A percentile compares a stretch with the other conserved stretches of the same genome.
Conservation (phyloP, 2,329 filamentous ascomycete genomes). For the Exophiala phaeomuriformis region DNA sequence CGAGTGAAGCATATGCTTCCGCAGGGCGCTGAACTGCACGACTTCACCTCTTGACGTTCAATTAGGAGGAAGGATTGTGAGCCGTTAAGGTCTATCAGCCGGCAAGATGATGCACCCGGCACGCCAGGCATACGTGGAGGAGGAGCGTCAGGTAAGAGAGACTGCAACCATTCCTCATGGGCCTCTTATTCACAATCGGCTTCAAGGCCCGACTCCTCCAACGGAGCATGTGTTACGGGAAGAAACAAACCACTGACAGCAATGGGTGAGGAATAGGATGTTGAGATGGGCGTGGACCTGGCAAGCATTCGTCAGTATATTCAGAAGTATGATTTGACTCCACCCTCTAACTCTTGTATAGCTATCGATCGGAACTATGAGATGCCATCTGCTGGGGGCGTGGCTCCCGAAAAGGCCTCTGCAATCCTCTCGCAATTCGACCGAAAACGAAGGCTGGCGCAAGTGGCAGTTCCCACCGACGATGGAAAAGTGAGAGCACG, state of each 20-base stretch:
- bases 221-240: conserved; percentile 2
- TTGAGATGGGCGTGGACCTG: conserved; percentile 54
- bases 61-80: too few species aligned
- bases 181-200: conserved; percentile 19
- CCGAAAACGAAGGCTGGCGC: conserved; percentile 79
- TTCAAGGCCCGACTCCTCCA: conserved; percentile 22
- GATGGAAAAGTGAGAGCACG: conserved; percentile 75
- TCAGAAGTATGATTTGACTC: background rate
- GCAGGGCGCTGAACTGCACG: background rate
- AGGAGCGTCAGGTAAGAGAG: conserved; percentile 60
- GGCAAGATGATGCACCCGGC: conserved; percentile 67
- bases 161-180: background rate
- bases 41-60: background rate
- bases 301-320: conserved; percentile 54
- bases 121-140: conserved; percentile 89
- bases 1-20: too few species aligned
- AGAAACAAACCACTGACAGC: conserved; percentile 28
- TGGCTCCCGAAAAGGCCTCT: conserved; percentile 72
- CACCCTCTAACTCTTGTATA: conserved; percentile 28
- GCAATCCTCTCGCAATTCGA: conserved; percentile 82
- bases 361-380: conserved; percentile 78
- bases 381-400: conserved; percentile 57
- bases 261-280: conserved; percentile 39
- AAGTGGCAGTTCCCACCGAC: conserved; percentile 87
- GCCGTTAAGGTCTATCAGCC: background rate